These are phyloP conservation scores for Parietichytrium sp. DNA, from an alignment of 108 stramenopile species.

Conservation along the genomic window DNA sequence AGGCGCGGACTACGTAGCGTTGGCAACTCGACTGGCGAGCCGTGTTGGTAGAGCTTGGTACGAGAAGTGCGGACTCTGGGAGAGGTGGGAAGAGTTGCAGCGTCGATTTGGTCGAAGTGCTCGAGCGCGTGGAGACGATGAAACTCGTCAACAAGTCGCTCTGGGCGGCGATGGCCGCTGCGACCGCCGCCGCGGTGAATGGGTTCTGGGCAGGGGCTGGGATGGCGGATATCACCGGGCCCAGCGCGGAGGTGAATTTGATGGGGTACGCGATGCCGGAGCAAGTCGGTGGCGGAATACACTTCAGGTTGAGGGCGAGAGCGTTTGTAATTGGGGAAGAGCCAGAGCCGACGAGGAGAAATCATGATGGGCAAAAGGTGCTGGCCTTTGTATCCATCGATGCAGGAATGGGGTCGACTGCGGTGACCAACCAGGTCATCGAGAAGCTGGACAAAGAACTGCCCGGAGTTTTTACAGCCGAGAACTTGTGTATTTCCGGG, in stretches of 20 bases:
- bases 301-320: conserved; percentile 55
- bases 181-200: too few relatives aligned
- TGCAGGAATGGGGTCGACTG: conserved; percentile 57
- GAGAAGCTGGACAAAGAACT: neutral
- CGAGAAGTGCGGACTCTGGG: too few relatives aligned
- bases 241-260: conserved; percentile 33
- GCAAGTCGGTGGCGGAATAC: conserved; percentile 61
- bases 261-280: conserved; percentile 49
- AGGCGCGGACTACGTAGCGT: too few relatives aligned
- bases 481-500: conserved; percentile 50
- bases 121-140: too few relatives aligned
- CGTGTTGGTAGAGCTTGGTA: too few relatives aligned
- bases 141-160: too few relatives aligned
- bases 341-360: conserved; percentile 35
- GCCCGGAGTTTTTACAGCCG: conserved; percentile 27
- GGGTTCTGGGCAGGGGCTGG: conserved; percentile 36
- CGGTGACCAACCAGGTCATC: conserved; percentile 52
- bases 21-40: too few relatives aligned
- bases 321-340: conserved; percentile 58
- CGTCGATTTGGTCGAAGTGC: too few relatives aligned
- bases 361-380: too few relatives aligned
- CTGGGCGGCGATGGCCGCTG: too few relatives aligned
- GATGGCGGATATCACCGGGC: conserved; percentile 32
- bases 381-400: conserved; percentile 65
- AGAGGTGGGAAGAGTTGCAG: too few relatives aligned